Evolutionary conservation across 495 filamentous ascomycete genomes (phyloP).

Genomic region (Penicillium riverlandense): DNA sequence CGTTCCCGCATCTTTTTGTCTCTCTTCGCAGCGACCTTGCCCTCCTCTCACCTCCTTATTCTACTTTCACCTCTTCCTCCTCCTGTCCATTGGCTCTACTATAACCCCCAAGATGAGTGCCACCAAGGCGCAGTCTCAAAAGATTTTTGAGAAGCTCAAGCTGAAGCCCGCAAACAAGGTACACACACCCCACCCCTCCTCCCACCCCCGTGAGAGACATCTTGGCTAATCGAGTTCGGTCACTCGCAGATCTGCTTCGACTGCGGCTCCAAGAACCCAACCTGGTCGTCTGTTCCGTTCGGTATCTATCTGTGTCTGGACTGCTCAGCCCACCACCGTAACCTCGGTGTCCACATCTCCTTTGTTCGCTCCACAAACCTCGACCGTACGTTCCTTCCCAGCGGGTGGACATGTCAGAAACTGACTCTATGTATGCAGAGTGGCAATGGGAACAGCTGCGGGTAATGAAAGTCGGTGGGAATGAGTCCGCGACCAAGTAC

Average conservation of each 20-base stretch:
- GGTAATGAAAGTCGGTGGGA: constrained; percentile 97
- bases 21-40: constrained; percentile 9
- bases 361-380: constrained; percentile 98
- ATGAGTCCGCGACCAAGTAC: constrained; percentile 96
- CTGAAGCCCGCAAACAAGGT: constrained; percentile 91
- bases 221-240: too few relatives aligned
- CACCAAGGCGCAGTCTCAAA: constrained; percentile 89
- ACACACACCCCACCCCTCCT: constrained; percentile 26
- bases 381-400: constrained; percentile 64
- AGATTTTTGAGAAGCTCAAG: constrained; percentile 97
- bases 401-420: background rate
- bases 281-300: constrained; percentile 95
- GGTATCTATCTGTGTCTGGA: constrained; percentile 98
- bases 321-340: constrained; percentile 88
- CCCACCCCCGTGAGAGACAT: too few relatives aligned
- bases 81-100: background rate
- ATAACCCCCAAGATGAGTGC: constrained; percentile 60
- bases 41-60: constrained; percentile 1
- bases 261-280: constrained; percentile 93
- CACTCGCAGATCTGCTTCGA: constrained; percentile 81
- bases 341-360: constrained; percentile 89
- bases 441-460: constrained; percentile 99
- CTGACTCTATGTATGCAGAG: constrained; percentile 47
- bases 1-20: constrained; percentile 14
- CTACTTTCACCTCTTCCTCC: background rate